phyloP scores from a whole-genome alignment of 257 asterid species.

The Fraxinus quadrangulata region DNA sequence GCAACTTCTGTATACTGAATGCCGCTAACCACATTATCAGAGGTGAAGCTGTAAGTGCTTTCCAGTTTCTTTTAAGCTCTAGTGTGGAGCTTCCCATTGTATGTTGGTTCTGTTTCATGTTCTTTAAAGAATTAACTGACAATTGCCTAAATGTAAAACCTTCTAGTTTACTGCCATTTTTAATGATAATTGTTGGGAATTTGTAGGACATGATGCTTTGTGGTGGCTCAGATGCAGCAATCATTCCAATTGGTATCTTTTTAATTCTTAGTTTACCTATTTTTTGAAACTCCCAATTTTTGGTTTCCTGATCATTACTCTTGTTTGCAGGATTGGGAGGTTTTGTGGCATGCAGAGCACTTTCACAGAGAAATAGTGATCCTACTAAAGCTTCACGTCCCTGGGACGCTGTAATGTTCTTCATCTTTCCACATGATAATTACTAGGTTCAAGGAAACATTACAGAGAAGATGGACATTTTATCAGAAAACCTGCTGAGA shows the following conservation, averaged over 20 bases:
- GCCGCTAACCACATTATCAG: constrained; percentile 96
- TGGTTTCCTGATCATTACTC: constrained; percentile 22
- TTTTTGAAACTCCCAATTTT: constrained; percentile 20
- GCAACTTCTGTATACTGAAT: constrained; percentile 92
- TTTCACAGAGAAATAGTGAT: constrained; percentile 79
- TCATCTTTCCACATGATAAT: too few relatives aligned
- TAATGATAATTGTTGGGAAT: constrained; percentile 32
- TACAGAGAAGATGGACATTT: constrained; percentile 20
- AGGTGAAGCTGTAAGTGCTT: constrained; percentile 90
- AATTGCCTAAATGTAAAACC: constrained; percentile 14
- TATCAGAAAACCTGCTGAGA: constrained; percentile 14
- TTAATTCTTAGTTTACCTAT: constrained; percentile 17
- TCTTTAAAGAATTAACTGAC: constrained; percentile 8
- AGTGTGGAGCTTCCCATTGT: too few relatives aligned
- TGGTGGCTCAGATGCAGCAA: constrained; percentile 96
- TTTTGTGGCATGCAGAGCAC: constrained; percentile 89
- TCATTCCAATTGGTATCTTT: constrained; percentile 80
- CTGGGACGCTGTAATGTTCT: constrained; percentile 82
- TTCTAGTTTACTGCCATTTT: constrained; percentile 8
- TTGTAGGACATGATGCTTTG: constrained; percentile 95
- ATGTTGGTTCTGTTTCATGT: constrained; percentile 16
- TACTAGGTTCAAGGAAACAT: neutral
- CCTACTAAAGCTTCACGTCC: constrained; percentile 96
- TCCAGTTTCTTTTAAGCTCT: too few relatives aligned
- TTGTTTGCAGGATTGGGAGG: constrained; percentile 86